Percentiles rank a stretch among this genome's conserved stretches.
phyloP scores from a whole-genome alignment of 2,329 filamentous ascomycete species.

The Rutstroemia sp. region DNA sequence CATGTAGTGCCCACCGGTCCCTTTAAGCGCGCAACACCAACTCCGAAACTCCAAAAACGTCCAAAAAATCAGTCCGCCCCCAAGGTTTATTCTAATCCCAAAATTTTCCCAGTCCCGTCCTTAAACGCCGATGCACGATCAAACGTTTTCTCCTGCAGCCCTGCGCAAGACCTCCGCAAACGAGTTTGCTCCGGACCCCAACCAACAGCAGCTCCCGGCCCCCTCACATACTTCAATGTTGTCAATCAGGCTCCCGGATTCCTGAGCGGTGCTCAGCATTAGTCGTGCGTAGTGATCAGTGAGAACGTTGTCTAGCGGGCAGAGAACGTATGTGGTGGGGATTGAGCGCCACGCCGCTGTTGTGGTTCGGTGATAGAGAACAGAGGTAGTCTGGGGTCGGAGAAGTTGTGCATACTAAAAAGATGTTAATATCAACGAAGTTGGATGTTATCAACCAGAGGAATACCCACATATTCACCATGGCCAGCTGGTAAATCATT shows the following conservation, averaged over 20 bases:
- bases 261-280: constrained; percentile 17
- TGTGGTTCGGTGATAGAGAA: constrained; percentile 13
- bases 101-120: neutral
- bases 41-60: no score
- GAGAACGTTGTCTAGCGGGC: constrained; percentile 18
- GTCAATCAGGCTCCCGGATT: constrained; percentile 19
- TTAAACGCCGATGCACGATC: neutral
- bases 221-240: constrained; percentile 18
- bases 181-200: constrained; percentile 7
- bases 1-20: no score
- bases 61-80: no score
- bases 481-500: constrained; percentile 4
- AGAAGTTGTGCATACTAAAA: constrained; percentile 29
- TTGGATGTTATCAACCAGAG: constrained; percentile 15
- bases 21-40: no score
- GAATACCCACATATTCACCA: constrained; percentile 2
- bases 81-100: no score
- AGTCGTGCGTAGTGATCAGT: constrained; percentile 17
- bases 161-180: constrained; percentile 1
- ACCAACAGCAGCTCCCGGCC: constrained; percentile 13
- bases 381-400: constrained; percentile 13
- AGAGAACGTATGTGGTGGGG: constrained; percentile 22
- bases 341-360: constrained; percentile 26
- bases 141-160: constrained; percentile 5
- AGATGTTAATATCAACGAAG: constrained; percentile 20